A percentile compares a stretch with the other conserved stretches of the same genome.
phyloP scores from a whole-genome alignment of 345 rosid genomes.

The Cardiospermum halicacabum region DNA sequence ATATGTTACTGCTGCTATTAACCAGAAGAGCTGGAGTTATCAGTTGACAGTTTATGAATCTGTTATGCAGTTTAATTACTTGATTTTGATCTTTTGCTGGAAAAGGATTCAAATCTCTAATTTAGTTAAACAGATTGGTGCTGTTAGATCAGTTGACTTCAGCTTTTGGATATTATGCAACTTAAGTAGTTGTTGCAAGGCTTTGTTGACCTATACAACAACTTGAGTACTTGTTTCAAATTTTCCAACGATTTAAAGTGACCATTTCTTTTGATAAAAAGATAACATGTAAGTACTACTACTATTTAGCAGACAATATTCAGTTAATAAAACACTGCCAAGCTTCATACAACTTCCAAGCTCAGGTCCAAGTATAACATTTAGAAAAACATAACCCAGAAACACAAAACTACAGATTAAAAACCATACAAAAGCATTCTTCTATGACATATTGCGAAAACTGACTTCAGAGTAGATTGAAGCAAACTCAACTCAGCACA shows the following conservation, averaged over 20 bases:
- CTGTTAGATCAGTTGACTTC: not conserved
- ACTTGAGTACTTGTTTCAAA: too few species aligned
- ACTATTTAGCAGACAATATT: not conserved
- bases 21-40: not conserved
- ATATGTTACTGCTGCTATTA: not conserved
- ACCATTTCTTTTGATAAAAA: not conserved
- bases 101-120: too few species aligned
- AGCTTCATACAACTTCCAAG: constrained; percentile 7
- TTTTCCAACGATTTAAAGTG: not conserved
- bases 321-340: constrained; percentile 1
- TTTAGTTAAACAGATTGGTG: too few species aligned
- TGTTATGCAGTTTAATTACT: not conserved
- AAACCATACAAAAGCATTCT: constrained; percentile 24
- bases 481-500: constrained; percentile 41
- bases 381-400: constrained; percentile 3
- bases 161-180: not conserved
- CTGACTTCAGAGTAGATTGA: constrained; percentile 26
- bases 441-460: constrained; percentile 14
- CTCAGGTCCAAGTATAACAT: constrained; percentile 10
- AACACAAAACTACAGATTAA: constrained; percentile 11
- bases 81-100: too few species aligned
- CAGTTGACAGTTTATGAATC: not conserved
- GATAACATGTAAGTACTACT: not conserved
- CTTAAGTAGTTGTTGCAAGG: not conserved
- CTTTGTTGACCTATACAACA: too few species aligned